Evolutionary conservation across 2,329 filamentous ascomycete species (phyloP).

Genomic region (Penicillium expansum): DNA sequence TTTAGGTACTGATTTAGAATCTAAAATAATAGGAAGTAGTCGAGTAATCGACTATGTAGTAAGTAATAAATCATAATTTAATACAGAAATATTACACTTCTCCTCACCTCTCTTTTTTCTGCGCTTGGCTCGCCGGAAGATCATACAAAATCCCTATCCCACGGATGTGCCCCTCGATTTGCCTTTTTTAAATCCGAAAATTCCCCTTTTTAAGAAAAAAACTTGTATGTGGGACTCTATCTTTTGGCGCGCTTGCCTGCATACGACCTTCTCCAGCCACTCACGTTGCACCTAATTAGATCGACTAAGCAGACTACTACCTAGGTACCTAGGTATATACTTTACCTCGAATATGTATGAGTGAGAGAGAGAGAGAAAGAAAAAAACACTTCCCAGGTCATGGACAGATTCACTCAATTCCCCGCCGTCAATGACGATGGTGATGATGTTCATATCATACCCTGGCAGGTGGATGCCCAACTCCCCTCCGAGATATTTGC

Average conservation of each 20-base stretch:
- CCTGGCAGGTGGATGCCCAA: constrained; percentile 18
- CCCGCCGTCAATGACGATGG: constrained; percentile 18
- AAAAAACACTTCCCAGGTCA: constrained; percentile 4
- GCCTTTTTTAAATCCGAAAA: neutral
- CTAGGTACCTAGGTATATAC: constrained; percentile 11
- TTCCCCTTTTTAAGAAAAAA: neutral
- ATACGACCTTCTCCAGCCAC: constrained; percentile 13
- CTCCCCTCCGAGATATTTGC: constrained; percentile 21
- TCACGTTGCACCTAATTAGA: constrained; percentile 18
- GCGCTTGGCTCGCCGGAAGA: constrained; percentile 4
- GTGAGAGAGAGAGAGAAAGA: neutral
- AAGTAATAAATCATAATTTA: no score
- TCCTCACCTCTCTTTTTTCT: neutral
- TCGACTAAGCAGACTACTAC: constrained; percentile 14
- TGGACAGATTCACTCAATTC: constrained; percentile 28
- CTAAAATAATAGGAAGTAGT: no score
- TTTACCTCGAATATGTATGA: constrained; percentile 12
- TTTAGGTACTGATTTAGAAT: no score
- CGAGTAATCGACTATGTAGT: no score
- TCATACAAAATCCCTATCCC: neutral
- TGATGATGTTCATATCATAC: constrained; percentile 12
- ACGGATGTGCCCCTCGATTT: neutral
- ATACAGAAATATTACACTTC: no score
- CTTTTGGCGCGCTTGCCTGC: constrained; percentile 8
- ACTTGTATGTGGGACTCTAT: neutral